Evolutionary conservation across 108 stramenopile species (phyloP).

Genomic region (Fistulifera pelliculosa): DNA sequence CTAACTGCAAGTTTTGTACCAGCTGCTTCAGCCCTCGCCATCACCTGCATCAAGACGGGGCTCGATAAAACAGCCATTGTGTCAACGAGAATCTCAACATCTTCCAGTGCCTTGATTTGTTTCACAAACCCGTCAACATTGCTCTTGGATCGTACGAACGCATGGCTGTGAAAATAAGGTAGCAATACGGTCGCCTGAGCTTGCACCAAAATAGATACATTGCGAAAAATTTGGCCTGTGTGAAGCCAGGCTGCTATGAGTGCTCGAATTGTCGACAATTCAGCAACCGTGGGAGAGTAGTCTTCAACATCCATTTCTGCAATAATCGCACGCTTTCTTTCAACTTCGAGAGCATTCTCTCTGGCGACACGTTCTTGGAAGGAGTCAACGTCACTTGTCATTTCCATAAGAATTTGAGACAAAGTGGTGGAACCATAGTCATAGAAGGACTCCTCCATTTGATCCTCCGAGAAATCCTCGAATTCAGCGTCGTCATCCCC

Average conservation of each 20-base stretch:
- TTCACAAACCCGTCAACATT: slow-evolving; percentile 34
- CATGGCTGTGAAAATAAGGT: slow-evolving; percentile 50
- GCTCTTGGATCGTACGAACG: slow-evolving; percentile 44
- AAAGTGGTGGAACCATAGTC: slow-evolving; percentile 20
- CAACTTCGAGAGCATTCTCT: slow-evolving; percentile 6
- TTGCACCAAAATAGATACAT: slow-evolving; percentile 37
- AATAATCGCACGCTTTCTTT: background rate
- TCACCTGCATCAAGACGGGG: slow-evolving; percentile 26
- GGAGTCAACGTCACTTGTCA: slow-evolving; percentile 66
- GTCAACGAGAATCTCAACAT: slow-evolving; percentile 71
- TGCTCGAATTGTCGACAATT: slow-evolving; percentile 63
- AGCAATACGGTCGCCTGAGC: slow-evolving; percentile 40
- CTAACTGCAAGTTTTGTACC: background rate
- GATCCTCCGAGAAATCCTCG: slow-evolving; percentile 22
- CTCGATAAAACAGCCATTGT: slow-evolving; percentile 53
- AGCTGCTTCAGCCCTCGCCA: slow-evolving; percentile 1
- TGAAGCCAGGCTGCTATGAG: slow-evolving; percentile 83
- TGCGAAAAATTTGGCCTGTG: slow-evolving; percentile 60
- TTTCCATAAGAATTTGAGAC: slow-evolving; percentile 60
- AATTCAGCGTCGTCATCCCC: slow-evolving; percentile 4
- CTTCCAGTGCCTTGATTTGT: slow-evolving; percentile 49
- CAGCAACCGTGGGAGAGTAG: slow-evolving; percentile 37
- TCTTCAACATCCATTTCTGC: slow-evolving; percentile 13
- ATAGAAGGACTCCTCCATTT: background rate
- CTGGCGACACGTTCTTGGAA: slow-evolving; percentile 38